A percentile compares a stretch with the other conserved stretches of the same genome.
Evolutionary conservation across 371 early-diverging fungal genomes (phyloP).

Genomic region (Mucor saturninus): DNA sequence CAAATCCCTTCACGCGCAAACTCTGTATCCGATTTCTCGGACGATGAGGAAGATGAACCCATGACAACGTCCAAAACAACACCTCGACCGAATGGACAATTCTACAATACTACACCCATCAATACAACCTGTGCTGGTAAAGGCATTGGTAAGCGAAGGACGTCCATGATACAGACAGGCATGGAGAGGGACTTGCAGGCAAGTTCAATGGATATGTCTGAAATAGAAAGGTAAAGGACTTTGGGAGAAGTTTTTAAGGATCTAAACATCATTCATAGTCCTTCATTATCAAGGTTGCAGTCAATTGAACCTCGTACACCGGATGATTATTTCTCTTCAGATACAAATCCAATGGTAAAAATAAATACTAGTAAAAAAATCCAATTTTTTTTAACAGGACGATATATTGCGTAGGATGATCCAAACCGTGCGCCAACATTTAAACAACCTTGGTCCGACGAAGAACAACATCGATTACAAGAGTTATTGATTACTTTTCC

Average conservation of each 20-base stretch:
- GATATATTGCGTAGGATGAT: constrained; percentile 6
- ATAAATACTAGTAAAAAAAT: not conserved
- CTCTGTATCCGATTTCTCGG: constrained; percentile 49
- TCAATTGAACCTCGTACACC: constrained; percentile 36
- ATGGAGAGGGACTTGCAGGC: constrained; percentile 23
- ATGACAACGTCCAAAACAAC: constrained; percentile 11
- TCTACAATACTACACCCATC: not conserved
- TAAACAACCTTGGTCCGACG: constrained; percentile 70
- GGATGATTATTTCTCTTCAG: constrained; percentile 19
- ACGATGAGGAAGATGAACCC: constrained; percentile 45
- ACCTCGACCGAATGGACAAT: not conserved
- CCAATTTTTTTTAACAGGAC: not conserved
- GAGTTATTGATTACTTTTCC: constrained; percentile 60
- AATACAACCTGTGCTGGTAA: constrained; percentile 24
- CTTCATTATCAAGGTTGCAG: constrained; percentile 14
- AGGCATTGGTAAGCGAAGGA: constrained; percentile 46
- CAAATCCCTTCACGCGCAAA: constrained; percentile 46
- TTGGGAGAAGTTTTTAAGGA: not conserved
- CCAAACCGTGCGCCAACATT: constrained; percentile 43
- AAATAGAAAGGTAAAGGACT: constrained; percentile 23
- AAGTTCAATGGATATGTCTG: constrained; percentile 24
- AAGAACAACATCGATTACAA: constrained; percentile 65
- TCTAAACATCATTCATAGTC: constrained; percentile 2
- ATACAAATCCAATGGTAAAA: constrained; percentile 9
- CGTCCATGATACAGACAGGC: constrained; percentile 37